A percentile compares a stretch with the other conserved stretches of the same genome.
Evolutionary conservation across 2,329 filamentous ascomycete genomes (phyloP).

Genomic region (Trichophyton mentagrophytes): DNA sequence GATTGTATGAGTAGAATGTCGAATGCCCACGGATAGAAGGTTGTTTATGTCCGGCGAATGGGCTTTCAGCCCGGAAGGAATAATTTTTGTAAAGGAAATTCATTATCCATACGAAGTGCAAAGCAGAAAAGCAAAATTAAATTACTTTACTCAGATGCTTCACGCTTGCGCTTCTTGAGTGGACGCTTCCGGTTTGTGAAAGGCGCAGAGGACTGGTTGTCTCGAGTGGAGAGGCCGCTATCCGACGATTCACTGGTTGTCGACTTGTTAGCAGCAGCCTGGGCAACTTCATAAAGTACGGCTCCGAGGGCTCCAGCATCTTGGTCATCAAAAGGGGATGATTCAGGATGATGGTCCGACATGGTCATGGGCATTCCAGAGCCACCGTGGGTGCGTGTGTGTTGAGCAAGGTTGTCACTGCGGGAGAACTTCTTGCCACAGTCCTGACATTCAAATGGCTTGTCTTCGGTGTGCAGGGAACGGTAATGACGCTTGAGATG

Average conservation of each 20-base stretch:
- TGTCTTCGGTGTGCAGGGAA: constrained; percentile 95
- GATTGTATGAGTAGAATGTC: background rate
- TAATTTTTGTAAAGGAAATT: constrained; percentile 5
- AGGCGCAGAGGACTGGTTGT: constrained; percentile 15
- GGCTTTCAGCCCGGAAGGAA: background rate
- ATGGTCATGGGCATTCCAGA: constrained; percentile 86
- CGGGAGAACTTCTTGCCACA: constrained; percentile 99
- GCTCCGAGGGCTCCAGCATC: constrained; percentile 58
- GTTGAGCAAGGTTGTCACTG: constrained; percentile 92
- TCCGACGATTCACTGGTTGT: constrained; percentile 34
- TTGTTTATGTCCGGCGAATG: background rate
- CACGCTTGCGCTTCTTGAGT: constrained; percentile 70
- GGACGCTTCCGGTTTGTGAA: constrained; percentile 35
- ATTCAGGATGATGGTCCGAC: constrained; percentile 53
- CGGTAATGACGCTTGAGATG: constrained; percentile 98
- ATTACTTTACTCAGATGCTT: constrained; percentile 16
- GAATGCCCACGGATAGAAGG: background rate
- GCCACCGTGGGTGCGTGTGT: constrained; percentile 82
- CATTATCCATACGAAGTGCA: constrained; percentile 8
- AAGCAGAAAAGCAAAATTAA: background rate
- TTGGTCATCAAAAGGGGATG: constrained; percentile 35
- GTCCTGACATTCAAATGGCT: constrained; percentile 94
- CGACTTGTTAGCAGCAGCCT: constrained; percentile 54
- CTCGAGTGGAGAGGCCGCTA: constrained; percentile 21
- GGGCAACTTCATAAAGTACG: constrained; percentile 68